Evolutionary conservation across 2,329 filamentous ascomycete genomes (phyloP).

Genomic region (Stromatinia cepivora): DNA sequence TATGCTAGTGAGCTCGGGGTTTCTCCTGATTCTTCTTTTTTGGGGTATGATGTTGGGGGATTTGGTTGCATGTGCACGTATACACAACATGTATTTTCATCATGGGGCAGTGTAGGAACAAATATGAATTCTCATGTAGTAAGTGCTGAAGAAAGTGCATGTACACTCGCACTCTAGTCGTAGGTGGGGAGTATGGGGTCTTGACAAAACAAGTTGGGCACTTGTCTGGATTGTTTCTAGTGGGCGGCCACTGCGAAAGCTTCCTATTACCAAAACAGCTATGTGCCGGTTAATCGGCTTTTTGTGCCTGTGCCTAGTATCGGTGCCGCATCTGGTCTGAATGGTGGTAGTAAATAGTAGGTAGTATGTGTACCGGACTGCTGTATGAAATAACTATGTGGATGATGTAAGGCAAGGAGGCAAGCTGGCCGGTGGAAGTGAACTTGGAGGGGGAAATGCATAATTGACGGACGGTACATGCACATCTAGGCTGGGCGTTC

Average conservation of each 20-base stretch:
- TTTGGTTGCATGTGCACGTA: not conserved
- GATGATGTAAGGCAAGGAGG: not conserved
- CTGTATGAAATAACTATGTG: not conserved
- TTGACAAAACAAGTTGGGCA: not conserved
- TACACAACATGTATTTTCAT: not conserved
- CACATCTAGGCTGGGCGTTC: not conserved
- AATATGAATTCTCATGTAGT: not conserved
- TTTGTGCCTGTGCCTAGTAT: not conserved
- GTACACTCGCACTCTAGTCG: not conserved
- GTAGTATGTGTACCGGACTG: not conserved
- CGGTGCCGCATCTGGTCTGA: not conserved
- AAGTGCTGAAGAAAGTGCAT: not conserved
- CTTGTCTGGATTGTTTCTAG: not conserved
- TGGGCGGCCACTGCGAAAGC: not conserved
- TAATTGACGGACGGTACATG: not conserved
- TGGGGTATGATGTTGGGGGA: not conserved
- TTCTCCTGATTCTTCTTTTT: not conserved
- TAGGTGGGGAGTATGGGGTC: slow-evolving; percentile 2
- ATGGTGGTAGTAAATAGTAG: too few relatives aligned
- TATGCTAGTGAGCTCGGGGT: not conserved
- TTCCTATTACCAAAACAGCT: slow-evolving; percentile 4
- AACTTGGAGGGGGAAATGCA: too few relatives aligned
- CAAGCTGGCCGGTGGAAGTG: not conserved
- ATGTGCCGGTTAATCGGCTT: slow-evolving; percentile 1
- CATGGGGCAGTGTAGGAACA: not conserved